Base-by-base conservation (phyloP, 495 filamentous ascomycete species). In the Pyrenula aspistea region DNA sequence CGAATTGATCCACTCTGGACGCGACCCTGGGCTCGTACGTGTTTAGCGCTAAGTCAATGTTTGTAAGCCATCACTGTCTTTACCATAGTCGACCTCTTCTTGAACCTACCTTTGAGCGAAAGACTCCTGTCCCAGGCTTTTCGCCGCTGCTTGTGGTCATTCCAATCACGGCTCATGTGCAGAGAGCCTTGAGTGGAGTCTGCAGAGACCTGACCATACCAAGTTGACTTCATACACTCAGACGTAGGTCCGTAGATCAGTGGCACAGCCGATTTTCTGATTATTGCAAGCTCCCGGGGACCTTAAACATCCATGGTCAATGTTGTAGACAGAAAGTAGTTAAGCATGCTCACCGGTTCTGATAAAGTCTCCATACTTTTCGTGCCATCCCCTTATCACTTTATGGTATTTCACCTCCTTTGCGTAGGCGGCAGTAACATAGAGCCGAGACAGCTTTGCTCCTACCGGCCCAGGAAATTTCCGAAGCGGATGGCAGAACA, bases 401-500 rank as follows among this genome's bases (percentile, higher is more conserved):
- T 65, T 49, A 56, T 69, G 66, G 22, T 76, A 72, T 31, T 65
- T 64, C 11, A 69, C 60, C 1, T 68, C 64, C 48, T 58, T 67
- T 49, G 53, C 61, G 53, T 42, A 71, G 53, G 61, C 72, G 65
- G 62, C 66, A 73, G n/a, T 24, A 10, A 54, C 54, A 15, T 57
- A 58, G 4, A 78, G 65, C 24, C 74, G 75, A 4, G 67, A 67
- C 56, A 82, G 57, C 57, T 63, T 57, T 20, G 75, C 72, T 1
- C 58, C n/a, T 21, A 62, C 57, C 1, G 77, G 74, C 0, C 77
- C 78, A 1, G 72, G 73, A 56, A 78, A 79, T 10, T 57, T 55
- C 12, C 70, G 61, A 2, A 80, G 61, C 1, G 65, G 68, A 62
- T 79, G 73, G 54, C 78, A 74, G 51, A 68, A 71, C 11, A 61